These are phyloP conservation scores for Tulasnella sp. DNA, from an alignment of 768 basidiomycete species.

Conservation along the genomic window DNA sequence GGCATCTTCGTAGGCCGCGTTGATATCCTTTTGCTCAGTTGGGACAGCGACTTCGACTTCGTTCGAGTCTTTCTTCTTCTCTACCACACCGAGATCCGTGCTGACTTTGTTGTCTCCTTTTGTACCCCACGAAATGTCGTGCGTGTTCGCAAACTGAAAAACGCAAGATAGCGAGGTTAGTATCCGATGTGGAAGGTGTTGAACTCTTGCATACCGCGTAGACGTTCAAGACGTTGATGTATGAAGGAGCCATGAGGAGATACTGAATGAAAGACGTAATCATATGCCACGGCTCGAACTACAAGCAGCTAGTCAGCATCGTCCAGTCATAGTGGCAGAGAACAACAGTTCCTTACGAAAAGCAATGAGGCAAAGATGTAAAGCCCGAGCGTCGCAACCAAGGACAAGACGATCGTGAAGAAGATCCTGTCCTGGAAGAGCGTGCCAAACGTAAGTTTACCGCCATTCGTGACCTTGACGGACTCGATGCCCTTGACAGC, in stretches of 20 bases:
- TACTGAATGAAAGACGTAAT: slow-evolving; percentile 94
- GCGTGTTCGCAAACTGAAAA: slow-evolving; percentile 70
- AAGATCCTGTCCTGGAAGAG: slow-evolving; percentile 73
- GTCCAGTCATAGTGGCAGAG: neutral
- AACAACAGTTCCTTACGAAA: slow-evolving; percentile 47
- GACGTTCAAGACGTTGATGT: slow-evolving; percentile 87
- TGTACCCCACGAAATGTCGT: slow-evolving; percentile 92
- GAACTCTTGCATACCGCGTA: slow-evolving; percentile 45
- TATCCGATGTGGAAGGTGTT: neutral
- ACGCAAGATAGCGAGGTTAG: slow-evolving; percentile 7
- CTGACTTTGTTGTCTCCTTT: slow-evolving; percentile 85
- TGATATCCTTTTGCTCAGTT: slow-evolving; percentile 78
- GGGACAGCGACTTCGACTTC: slow-evolving; percentile 83
- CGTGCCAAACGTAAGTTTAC: slow-evolving; percentile 36
- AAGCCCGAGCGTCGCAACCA: slow-evolving; percentile 79
- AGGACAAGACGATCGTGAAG: slow-evolving; percentile 73
- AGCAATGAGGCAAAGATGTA: slow-evolving; percentile 75
- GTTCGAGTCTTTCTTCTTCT: slow-evolving; percentile 43
- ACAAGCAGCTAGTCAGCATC: slow-evolving; percentile 9
- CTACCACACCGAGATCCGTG: slow-evolving; percentile 76
- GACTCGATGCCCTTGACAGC: slow-evolving; percentile 69
- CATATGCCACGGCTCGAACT: slow-evolving; percentile 99
- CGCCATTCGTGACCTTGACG: slow-evolving; percentile 35
- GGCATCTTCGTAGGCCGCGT: slow-evolving; percentile 85
- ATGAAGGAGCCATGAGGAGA: slow-evolving; percentile 82